A percentile compares a stretch with the other conserved stretches of the same genome.
Conservation (phyloP, 108 stramenopile species). For the Fragilaria radians region DNA sequence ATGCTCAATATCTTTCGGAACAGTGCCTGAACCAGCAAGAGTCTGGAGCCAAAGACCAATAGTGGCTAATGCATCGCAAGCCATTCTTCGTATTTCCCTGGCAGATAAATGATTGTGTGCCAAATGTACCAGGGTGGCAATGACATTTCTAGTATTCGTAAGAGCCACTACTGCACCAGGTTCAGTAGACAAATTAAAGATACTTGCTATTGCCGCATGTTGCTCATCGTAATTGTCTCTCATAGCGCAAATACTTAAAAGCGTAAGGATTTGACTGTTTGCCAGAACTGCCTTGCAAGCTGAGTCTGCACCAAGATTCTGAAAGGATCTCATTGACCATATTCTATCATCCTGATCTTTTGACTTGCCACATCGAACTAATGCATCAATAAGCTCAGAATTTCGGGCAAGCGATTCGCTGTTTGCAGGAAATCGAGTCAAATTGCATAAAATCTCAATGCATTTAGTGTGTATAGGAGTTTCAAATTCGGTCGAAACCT, state of each 20-base stretch:
- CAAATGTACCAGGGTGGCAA: conserved; percentile 70
- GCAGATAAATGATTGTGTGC: conserved; percentile 59
- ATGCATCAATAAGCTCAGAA: conserved; percentile 38
- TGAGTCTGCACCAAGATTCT: conserved; percentile 69
- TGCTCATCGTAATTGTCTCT: conserved; percentile 55
- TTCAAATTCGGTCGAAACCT: conserved; percentile 31
- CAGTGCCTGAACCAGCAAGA: conserved; percentile 59
- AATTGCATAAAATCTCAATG: conserved; percentile 75
- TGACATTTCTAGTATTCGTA: conserved; percentile 74
- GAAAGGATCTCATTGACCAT: conserved; percentile 61
- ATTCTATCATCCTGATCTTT: conserved; percentile 47
- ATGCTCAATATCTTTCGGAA: conserved; percentile 46
- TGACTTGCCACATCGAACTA: conserved; percentile 39
- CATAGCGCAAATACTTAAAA: conserved; percentile 59
- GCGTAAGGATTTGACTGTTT: conserved; percentile 33
- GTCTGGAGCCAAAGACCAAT: conserved; percentile 82
- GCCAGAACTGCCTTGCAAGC: conserved; percentile 51
- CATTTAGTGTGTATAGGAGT: conserved; percentile 73
- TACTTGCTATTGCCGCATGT: conserved; percentile 55
- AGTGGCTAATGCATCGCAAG: conserved; percentile 72
- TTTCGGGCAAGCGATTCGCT: conserved; percentile 33
- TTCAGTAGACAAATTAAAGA: conserved; percentile 76
- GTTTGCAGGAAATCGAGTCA: conserved; percentile 73
- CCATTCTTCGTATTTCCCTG: conserved; percentile 45
- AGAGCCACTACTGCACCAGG: conserved; percentile 71